Conservation (phyloP, 2,329 filamentous ascomycete species). For the Tolypocladium sp. region DNA sequence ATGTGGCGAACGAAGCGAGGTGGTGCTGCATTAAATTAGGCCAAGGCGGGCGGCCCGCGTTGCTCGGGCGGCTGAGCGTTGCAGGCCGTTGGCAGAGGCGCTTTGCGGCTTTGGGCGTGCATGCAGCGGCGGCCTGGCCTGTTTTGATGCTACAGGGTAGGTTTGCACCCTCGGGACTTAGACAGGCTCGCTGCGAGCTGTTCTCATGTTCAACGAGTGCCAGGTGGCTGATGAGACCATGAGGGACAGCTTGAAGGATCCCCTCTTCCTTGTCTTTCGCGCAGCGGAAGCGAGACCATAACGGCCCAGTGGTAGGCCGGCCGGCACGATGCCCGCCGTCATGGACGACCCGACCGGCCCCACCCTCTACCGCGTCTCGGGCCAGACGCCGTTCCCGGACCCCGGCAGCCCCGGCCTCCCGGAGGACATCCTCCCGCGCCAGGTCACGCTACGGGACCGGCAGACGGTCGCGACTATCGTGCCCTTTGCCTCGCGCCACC, state of each 20-base stretch:
- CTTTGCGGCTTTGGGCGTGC: not conserved
- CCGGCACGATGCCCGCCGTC: conserved; percentile 60
- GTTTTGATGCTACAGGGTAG: not conserved
- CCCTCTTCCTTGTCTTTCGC: not conserved
- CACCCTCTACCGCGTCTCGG: conserved; percentile 61
- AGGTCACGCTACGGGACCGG: conserved; percentile 75
- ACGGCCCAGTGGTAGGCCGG: not conserved
- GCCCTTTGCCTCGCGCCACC: conserved; percentile 66
- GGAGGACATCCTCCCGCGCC: conserved; percentile 58
- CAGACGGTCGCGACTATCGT: conserved; percentile 77
- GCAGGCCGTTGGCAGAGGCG: not conserved
- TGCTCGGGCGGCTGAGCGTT: not conserved
- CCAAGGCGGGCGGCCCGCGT: not conserved
- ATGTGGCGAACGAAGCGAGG: not conserved
- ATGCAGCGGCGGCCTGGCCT: not conserved
- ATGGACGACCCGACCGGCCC: conserved; percentile 67
- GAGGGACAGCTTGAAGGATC: not conserved
- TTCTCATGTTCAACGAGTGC: not conserved
- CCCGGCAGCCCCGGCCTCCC: conserved; percentile 56
- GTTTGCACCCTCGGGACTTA: not conserved
- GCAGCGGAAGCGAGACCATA: not conserved
- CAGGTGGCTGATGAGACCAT: not conserved
- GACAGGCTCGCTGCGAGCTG: not conserved
- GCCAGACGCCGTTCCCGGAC: conserved; percentile 55
- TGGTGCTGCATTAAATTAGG: not conserved